Conservation (phyloP, 2,329 filamentous ascomycete genomes). For the Aaosphaeria pasadenensis region DNA sequence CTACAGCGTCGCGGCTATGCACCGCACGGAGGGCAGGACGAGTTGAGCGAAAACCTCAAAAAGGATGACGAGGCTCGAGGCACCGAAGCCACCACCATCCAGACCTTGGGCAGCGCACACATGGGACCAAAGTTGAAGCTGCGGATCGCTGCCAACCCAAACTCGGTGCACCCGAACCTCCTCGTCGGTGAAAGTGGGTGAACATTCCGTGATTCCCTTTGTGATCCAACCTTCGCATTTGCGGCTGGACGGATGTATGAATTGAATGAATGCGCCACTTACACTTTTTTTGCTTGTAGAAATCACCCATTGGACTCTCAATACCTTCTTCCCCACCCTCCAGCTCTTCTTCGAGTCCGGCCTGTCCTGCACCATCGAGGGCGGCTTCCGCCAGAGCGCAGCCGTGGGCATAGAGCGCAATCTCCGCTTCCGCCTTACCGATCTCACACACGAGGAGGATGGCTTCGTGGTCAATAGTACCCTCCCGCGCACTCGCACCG, state of each 20-base stretch:
- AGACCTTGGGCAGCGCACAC: conserved; percentile 3
- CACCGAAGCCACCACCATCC: conserved; percentile 18
- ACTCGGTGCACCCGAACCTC: conserved; percentile 4
- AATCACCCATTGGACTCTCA: conserved; percentile 24
- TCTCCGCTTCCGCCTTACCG: conserved; percentile 25
- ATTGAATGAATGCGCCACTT: too few species aligned
- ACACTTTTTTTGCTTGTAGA: conserved; percentile 5
- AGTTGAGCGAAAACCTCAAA: conserved; percentile 16
- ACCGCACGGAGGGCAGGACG: conserved; percentile 10
- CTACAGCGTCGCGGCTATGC: conserved; percentile 11
- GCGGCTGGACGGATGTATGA: too few species aligned
- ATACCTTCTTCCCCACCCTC: conserved; percentile 26
- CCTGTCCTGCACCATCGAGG: conserved; percentile 22
- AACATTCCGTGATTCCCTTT: too few species aligned
- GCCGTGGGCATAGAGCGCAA: conserved; percentile 19
- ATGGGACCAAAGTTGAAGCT: neutral
- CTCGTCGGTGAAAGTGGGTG: conserved; percentile 17
- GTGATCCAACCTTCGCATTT: too few species aligned
- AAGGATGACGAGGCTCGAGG: conserved; percentile 16
- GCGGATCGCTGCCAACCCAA: conserved; percentile 11
- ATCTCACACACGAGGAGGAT: conserved; percentile 24
- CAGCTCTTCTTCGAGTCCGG: conserved; percentile 31
- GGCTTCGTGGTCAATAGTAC: conserved; percentile 14
- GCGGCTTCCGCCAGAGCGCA: conserved; percentile 10
- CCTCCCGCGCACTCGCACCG: conserved; percentile 11